phyloP scores from a whole-genome alignment of 208 protist species.

The Leishmania braziliensis region DNA sequence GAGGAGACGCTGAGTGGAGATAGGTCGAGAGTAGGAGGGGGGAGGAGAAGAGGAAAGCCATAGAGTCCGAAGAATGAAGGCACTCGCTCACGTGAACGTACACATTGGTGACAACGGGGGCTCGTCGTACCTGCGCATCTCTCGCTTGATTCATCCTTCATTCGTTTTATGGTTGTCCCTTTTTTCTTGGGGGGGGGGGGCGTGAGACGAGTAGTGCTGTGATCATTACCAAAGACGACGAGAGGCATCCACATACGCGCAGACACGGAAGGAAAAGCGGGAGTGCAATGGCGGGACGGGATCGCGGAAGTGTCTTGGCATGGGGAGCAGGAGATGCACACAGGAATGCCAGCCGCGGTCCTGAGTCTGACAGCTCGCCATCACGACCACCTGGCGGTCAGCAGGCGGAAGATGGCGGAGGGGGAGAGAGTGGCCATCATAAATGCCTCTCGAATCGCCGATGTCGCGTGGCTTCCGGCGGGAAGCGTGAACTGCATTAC shows the following conservation, averaged over 20 bases:
- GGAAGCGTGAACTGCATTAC: conserved; percentile 68
- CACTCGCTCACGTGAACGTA: not conserved
- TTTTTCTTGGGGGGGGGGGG: too few species aligned
- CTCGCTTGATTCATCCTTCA: not conserved
- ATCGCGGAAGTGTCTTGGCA: too few species aligned
- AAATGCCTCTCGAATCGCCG: conserved; percentile 73
- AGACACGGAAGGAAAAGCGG: not conserved
- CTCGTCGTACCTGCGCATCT: not conserved
- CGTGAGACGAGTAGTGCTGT: not conserved
- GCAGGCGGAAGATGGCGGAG: conserved; percentile 52
- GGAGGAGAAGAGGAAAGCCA: not conserved
- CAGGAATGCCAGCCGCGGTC: not conserved
- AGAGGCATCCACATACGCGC: not conserved
- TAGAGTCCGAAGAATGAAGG: not conserved
- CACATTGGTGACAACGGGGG: not conserved
- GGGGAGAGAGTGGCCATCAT: conserved; percentile 73
- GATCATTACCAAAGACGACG: not conserved
- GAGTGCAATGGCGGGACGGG: not conserved
- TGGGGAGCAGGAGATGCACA: not conserved
- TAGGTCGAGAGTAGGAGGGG: not conserved
- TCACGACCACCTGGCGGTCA: conserved; percentile 6
- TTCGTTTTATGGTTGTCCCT: not conserved
- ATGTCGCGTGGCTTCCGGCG: conserved; percentile 64
- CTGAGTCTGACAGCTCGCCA: not conserved
- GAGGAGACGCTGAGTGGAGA: not conserved